phyloP scores from a whole-genome alignment of 305 asterid genomes.

The Caryopteris hybrid region DNA sequence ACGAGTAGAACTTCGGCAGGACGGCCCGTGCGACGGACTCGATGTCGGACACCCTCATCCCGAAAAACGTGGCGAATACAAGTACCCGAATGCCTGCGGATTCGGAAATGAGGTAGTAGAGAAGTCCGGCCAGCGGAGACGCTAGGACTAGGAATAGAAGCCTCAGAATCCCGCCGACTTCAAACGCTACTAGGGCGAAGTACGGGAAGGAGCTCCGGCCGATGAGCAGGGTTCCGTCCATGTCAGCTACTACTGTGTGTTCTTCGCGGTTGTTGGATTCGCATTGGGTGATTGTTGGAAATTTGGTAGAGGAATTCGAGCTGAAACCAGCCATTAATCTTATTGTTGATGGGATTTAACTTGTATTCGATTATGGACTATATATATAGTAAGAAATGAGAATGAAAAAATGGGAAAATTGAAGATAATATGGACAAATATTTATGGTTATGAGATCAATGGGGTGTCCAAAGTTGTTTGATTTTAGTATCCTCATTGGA shows the following conservation, averaged over 20 bases:
- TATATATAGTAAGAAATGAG: too few relatives aligned
- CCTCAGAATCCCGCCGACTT: slow-evolving; percentile 52
- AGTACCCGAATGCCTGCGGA: slow-evolving; percentile 54
- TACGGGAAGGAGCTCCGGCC: slow-evolving; percentile 67
- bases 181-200: slow-evolving; percentile 66
- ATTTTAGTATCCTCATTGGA: slow-evolving; percentile 9
- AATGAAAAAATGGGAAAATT: neutral
- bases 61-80: slow-evolving; percentile 50
- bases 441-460: slow-evolving; percentile 24
- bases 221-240: slow-evolving; percentile 59
- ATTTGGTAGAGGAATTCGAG: neutral
- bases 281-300: slow-evolving; percentile 34
- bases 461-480: slow-evolving; percentile 13
- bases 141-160: slow-evolving; percentile 46
- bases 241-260: slow-evolving; percentile 40
- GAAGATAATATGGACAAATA: slow-evolving; percentile 12
- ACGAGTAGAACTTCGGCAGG: slow-evolving; percentile 55
- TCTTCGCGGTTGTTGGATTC: slow-evolving; percentile 34
- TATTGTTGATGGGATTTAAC: too few relatives aligned
- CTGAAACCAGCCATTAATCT: slow-evolving; percentile 23
- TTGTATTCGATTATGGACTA: too few relatives aligned
- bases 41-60: slow-evolving; percentile 40
- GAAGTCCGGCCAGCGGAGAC: slow-evolving; percentile 51
- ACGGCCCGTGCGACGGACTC: slow-evolving; percentile 69
- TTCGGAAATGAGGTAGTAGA: slow-evolving; percentile 53